phyloP scores from a whole-genome alignment of 495 filamentous ascomycete genomes.

The Penicillium maclennaniae region DNA sequence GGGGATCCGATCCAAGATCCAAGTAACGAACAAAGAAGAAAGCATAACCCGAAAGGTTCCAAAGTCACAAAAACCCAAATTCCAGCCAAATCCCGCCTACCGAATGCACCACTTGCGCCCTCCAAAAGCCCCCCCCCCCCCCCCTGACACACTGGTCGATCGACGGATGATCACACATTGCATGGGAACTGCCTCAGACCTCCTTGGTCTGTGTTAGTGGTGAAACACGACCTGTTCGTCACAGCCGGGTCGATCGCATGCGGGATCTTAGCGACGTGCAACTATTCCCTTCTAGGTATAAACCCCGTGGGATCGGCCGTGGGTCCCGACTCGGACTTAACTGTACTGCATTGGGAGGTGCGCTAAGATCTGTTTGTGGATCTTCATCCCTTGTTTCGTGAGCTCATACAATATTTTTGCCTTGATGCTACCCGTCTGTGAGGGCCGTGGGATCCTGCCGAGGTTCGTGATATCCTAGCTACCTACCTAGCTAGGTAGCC shows the following conservation, averaged over 20 bases:
- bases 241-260: slow-evolving; percentile 14
- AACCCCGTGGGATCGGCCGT: slow-evolving; percentile 18
- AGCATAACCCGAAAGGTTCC: not conserved
- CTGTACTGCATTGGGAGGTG: not conserved
- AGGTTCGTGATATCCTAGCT: too few species aligned
- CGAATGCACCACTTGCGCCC: too few species aligned
- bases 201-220: slow-evolving; percentile 15
- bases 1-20: not conserved
- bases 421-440: too few species aligned
- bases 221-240: slow-evolving; percentile 32
- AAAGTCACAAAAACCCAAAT: slow-evolving; percentile 1
- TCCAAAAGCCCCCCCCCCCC: too few species aligned
- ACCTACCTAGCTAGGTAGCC: too few species aligned
- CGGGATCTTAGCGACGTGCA: slow-evolving; percentile 16
- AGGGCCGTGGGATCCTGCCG: too few species aligned
- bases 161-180: slow-evolving; percentile 19
- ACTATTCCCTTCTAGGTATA: slow-evolving; percentile 13
- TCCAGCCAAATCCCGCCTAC: not conserved
- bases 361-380: not conserved
- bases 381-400: not conserved
- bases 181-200: slow-evolving; percentile 2
- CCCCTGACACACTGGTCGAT: slow-evolving; percentile 3
- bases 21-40: not conserved
- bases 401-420: not conserved
- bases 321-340: not conserved